Evolutionary conservation across 768 basidiomycete genomes (phyloP).

Genomic region (Naganishia kalamii): DNA sequence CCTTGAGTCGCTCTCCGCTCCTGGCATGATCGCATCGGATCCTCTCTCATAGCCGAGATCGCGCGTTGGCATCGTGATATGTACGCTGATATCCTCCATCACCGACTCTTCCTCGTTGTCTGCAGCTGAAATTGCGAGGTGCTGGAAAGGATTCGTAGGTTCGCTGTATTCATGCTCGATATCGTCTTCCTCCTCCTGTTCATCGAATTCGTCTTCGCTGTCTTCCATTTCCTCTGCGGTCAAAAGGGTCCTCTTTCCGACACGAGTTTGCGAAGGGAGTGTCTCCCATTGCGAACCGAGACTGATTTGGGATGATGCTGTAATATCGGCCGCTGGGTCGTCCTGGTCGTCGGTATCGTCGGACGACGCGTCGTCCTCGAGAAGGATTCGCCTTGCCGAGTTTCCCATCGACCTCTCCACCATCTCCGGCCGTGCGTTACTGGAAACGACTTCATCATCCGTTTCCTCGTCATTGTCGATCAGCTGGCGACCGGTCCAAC

Average conservation of each 20-base stretch:
- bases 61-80: no score
- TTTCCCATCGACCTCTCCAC: no score
- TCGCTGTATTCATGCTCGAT: background rate
- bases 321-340: background rate
- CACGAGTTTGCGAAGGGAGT: no score
- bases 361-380: background rate
- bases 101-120: no score
- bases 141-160: no score
- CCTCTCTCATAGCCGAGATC: no score
- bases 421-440: background rate
- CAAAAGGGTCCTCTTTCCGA: background rate
- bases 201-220: background rate
- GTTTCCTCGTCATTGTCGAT: background rate
- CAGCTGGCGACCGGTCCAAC: background rate
- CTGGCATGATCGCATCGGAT: no score
- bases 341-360: background rate
- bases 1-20: no score
- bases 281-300: background rate
- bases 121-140: no score
- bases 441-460: background rate
- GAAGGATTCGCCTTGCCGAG: background rate
- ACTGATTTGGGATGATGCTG: background rate
- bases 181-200: background rate
- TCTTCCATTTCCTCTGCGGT: conserved; percentile 8
- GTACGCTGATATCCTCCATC: no score